These are phyloP conservation scores for Castanea crenata DNA, from an alignment of 306 rosid species.

Conservation along the genomic window DNA sequence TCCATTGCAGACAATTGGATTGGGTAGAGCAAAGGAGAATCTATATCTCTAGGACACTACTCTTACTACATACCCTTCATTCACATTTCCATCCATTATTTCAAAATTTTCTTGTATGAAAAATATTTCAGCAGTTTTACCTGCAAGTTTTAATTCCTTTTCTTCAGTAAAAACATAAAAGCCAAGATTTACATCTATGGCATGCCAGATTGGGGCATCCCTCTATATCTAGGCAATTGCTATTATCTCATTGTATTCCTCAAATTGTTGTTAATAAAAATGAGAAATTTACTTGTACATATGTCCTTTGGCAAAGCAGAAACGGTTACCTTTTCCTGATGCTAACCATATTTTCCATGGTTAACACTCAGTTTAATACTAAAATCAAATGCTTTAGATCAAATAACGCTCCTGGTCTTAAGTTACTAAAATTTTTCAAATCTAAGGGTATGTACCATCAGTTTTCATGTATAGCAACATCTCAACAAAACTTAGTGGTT, in stretches of 20 bases:
- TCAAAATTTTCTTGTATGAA: too few relatives aligned
- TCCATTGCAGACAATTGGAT: not conserved
- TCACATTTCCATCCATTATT: too few relatives aligned
- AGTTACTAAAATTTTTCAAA: not conserved
- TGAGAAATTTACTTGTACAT: not conserved
- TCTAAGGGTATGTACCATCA: not conserved
- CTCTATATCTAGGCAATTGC: too few relatives aligned
- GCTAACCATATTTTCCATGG: not conserved
- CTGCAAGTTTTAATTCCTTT: too few relatives aligned
- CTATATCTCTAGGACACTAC: not conserved
- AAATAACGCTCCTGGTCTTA: not conserved
- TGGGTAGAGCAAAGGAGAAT: not conserved
- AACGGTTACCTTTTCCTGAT: not conserved
- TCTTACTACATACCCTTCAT: not conserved
- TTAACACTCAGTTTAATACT: not conserved
- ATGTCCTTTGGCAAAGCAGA: not conserved
- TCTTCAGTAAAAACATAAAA: too few relatives aligned
- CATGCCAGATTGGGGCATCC: too few relatives aligned
- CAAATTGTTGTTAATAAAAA: too few relatives aligned
- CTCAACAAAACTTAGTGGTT: not conserved
- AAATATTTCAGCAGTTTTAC: too few relatives aligned
- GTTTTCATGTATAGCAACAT: not conserved
- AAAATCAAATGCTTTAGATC: not conserved
- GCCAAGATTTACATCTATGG: too few relatives aligned
- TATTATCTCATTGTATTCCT: not conserved